Conservation (phyloP, 139 green algal species). For the Chlorella ohadii region DNA sequence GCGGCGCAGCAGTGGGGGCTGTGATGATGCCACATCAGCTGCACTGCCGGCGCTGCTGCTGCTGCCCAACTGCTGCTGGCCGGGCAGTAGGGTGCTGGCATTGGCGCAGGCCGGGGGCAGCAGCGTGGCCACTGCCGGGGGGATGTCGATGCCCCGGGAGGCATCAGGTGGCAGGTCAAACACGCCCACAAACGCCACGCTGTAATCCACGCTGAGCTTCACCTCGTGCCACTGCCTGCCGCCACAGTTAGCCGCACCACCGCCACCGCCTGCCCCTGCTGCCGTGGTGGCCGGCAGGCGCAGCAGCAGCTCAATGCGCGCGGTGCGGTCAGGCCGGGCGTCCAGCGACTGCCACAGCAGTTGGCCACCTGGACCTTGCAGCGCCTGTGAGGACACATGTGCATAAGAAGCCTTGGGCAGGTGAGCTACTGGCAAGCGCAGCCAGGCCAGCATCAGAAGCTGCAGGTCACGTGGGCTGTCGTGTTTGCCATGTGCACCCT, state of each 20-base stretch:
- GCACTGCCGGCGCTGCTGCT: background rate
- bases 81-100: background rate
- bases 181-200: slow-evolving; percentile 72
- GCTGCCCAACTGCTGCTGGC: background rate
- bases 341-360: slow-evolving; percentile 10
- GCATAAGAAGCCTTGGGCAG: too few relatives aligned
- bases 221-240: slow-evolving; percentile 39
- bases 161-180: slow-evolving; percentile 81
- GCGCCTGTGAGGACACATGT: background rate
- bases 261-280: slow-evolving; percentile 46
- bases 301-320: slow-evolving; percentile 33
- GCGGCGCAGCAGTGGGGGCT: background rate
- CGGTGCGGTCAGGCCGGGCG: slow-evolving; percentile 14
- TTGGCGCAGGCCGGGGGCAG: background rate
- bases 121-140: slow-evolving; percentile 70
- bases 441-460: too few relatives aligned
- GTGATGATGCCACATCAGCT: background rate
- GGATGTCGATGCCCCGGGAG: slow-evolving; percentile 89
- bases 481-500: background rate
- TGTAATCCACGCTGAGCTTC: slow-evolving; percentile 67
- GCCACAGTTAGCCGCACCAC: slow-evolving; percentile 50
- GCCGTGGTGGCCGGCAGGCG: slow-evolving; percentile 11
- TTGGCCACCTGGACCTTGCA: background rate
- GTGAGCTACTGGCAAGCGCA: too few relatives aligned
- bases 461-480: too few relatives aligned